These are phyloP conservation scores for Lepiota venenata DNA, from an alignment of 768 basidiomycete species.

Conservation along the genomic window DNA sequence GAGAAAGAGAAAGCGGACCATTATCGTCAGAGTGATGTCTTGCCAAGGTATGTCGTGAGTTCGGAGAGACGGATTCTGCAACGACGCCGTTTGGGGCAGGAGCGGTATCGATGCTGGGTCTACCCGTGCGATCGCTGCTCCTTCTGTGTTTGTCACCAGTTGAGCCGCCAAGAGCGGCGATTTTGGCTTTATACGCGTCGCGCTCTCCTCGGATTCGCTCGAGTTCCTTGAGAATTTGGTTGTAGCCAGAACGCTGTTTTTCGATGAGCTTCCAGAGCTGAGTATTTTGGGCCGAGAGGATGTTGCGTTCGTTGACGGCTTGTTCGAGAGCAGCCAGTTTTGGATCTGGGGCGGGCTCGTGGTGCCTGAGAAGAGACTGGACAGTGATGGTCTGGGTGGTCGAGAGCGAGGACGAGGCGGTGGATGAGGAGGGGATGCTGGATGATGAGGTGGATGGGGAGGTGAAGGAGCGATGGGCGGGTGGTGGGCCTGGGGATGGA, in stretches of 20 bases:
- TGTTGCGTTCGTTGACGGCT: slow-evolving; percentile 77
- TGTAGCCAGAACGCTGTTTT: slow-evolving; percentile 83
- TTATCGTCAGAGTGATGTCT: slow-evolving; percentile 38
- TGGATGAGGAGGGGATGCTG: slow-evolving; percentile 25
- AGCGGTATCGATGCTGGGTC: slow-evolving; percentile 27
- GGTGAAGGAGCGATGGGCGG: slow-evolving; percentile 25
- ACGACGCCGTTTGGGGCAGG: slow-evolving; percentile 15
- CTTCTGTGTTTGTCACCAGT: slow-evolving; percentile 28
- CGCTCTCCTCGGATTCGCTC: slow-evolving; percentile 82
- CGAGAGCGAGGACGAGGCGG: slow-evolving; percentile 29
- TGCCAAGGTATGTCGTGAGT: slow-evolving; percentile 23
- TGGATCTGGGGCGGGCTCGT: slow-evolving; percentile 53
- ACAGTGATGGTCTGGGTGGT: slow-evolving; percentile 41
- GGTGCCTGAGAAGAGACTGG: slow-evolving; percentile 51
- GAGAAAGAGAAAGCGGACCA: slow-evolving; percentile 24
- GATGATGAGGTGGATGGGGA: slow-evolving; percentile 32
- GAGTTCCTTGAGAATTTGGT: slow-evolving; percentile 77
- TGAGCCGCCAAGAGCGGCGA: slow-evolving; percentile 24
- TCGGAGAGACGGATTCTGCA: slow-evolving; percentile 7
- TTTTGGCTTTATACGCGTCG: slow-evolving; percentile 60
- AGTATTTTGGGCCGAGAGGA: slow-evolving; percentile 75
- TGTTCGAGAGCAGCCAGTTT: slow-evolving; percentile 70
- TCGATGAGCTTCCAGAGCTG: slow-evolving; percentile 96
- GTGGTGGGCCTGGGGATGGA: slow-evolving; percentile 29
- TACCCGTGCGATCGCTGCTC: slow-evolving; percentile 21